Evolutionary conservation across 805 yeast species (phyloP), one percentile per base, ranked within the genome.

Genomic region (Candida pseudofarinosa): DNA sequence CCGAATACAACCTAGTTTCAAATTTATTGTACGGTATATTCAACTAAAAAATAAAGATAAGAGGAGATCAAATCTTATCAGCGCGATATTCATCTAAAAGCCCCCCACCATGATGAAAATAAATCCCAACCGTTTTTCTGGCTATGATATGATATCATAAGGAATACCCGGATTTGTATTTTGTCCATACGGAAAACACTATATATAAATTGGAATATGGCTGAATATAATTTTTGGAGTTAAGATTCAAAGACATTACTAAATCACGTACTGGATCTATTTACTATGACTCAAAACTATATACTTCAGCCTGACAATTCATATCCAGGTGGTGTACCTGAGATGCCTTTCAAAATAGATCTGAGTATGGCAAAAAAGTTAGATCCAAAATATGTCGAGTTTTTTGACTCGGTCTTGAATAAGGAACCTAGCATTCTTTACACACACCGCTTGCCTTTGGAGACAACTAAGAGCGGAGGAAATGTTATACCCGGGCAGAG

Each of bases 401-500:
- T 70, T 47, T 70, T 62, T 59, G 56, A 61, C 26, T 26, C 44
- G 3, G 38, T 54, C 37, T 44, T 68, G 37, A 46, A 54, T 37
- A 37, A 55, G 14, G 54, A 55, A 19, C 58, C 63, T 18, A 52
- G 53, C 34, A 52, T 67, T 35, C 47, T 63, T 17, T 63, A 60
- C 48, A 67, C 72, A 8, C 71, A 68, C 37, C 48, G 67, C 23
- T 54, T 48, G 5, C 70, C 71, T n/a, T 54, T 67, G 40, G 54
- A 48, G 5, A 43, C 42, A 4, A 48, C 60, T 23, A 54, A 65
- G 43, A 56, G 53, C 1, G 63, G 62, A 10, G 72, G 71, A 4
- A 67, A 67, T 47, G 68, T 67, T n/a, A 60, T 67, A 46, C 73
- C 74, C 1, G 75, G 75, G n/a, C 73, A 65, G 45, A 46, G 62